A percentile compares a stretch with the other conserved stretches of the same genome.
phyloP scores from a whole-genome alignment of 176 grass and related monocot species.

The Ensete ventricosum region DNA sequence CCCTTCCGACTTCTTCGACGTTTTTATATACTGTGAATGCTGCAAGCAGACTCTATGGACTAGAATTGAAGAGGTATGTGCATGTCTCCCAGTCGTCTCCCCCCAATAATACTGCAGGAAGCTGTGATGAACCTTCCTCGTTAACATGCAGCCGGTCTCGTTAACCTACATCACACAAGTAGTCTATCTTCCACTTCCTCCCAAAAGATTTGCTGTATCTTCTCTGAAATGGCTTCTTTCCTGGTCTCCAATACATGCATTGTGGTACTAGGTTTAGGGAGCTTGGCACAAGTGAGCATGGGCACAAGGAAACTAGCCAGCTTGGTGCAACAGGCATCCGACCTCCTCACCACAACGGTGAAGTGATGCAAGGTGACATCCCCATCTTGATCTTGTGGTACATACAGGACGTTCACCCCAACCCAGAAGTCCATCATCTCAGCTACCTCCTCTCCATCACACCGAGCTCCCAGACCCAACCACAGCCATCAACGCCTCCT shows the following conservation, averaged over 20 bases:
- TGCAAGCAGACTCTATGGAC: no score
- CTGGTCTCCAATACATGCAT: background rate
- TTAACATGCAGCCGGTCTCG: no score
- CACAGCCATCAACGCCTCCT: conserved; percentile 32
- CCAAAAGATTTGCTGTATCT: no score
- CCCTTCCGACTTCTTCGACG: no score
- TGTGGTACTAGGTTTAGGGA: background rate
- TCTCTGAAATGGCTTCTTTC: conserved; percentile 4
- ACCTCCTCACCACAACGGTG: conserved; percentile 75
- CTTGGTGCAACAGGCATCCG: conserved; percentile 20
- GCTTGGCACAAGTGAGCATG: background rate
- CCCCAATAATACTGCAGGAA: no score
- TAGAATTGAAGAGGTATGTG: no score
- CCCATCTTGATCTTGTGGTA: conserved; percentile 73
- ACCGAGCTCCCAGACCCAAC: conserved; percentile 1
- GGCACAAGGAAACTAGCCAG: background rate
- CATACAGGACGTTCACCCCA: conserved; percentile 68
- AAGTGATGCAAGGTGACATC: conserved; percentile 50
- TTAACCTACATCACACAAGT: no score
- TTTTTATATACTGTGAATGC: background rate
- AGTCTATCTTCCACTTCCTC: no score
- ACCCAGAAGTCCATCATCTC: conserved; percentile 50
- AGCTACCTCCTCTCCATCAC: conserved; percentile 52
- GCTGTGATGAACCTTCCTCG: no score
- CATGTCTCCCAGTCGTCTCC: no score